Evolutionary conservation across 805 yeast genomes (phyloP).

Genomic region (Vanderwaltozyma yarrowii): DNA sequence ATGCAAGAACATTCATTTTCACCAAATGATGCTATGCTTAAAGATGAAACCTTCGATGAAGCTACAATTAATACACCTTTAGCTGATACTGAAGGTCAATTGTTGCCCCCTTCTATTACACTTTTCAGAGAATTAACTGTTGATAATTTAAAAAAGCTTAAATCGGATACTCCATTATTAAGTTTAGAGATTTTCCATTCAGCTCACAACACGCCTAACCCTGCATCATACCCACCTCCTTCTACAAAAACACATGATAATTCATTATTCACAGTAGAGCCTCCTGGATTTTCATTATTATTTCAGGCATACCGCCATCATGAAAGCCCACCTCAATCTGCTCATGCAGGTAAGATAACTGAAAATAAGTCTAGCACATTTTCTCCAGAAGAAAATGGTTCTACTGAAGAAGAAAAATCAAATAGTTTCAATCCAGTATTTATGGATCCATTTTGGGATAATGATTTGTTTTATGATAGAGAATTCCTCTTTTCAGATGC

Average conservation of each 20-base stretch:
- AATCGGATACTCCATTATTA: constrained; percentile 4
- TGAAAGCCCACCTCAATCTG: neutral
- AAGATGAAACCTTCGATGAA: constrained; percentile 44
- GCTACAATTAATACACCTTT: neutral
- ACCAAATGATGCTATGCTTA: constrained; percentile 40
- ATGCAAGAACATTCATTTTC: constrained; percentile 12
- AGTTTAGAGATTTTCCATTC: neutral
- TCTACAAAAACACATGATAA: neutral
- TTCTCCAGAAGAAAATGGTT: neutral
- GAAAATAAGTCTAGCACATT: no score
- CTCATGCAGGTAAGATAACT: neutral
- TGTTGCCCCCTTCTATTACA: constrained; percentile 2
- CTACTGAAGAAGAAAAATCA: neutral
- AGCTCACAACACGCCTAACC: neutral
- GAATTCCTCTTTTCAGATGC: constrained; percentile 7
- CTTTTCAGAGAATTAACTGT: constrained; percentile 6
- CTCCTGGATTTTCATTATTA: neutral
- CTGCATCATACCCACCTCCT: neutral
- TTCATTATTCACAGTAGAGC: constrained; percentile 2
- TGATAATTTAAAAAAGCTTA: constrained; percentile 4
- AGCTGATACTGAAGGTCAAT: neutral
- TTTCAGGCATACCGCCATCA: neutral
- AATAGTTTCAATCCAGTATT: constrained; percentile 1
- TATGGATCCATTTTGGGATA: constrained; percentile 4
- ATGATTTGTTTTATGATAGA: constrained; percentile 8